phyloP scores from a whole-genome alignment of 257 asterid genomes.

The Primulina eburnea region DNA sequence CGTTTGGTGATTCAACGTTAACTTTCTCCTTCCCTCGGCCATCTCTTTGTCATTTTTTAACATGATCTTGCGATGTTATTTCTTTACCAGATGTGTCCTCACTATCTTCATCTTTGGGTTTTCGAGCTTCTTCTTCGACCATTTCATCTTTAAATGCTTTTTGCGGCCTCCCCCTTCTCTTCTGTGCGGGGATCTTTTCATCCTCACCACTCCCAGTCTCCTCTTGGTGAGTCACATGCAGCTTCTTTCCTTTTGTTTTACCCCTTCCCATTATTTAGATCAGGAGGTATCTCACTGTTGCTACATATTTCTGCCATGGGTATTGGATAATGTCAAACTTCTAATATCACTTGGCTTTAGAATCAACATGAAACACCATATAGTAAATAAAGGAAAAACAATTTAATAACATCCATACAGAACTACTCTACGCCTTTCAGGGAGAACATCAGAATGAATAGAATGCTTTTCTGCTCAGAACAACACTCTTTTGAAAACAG shows the following conservation, averaged over 20 bases:
- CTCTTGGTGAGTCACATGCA: conserved; percentile 31
- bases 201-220: conserved; percentile 48
- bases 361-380: too few relatives aligned
- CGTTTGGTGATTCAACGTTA: conserved; percentile 22
- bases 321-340: too few relatives aligned
- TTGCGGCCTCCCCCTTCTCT: conserved; percentile 55
- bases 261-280: conserved; percentile 39
- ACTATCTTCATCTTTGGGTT: conserved; percentile 35
- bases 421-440: too few relatives aligned
- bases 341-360: too few relatives aligned
- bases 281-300: conserved; percentile 20
- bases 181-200: conserved; percentile 45
- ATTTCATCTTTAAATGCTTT: conserved; percentile 43
- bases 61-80: conserved; percentile 25
- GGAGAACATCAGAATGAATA: too few relatives aligned
- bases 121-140: conserved; percentile 35
- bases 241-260: conserved; percentile 49
- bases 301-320: conserved; percentile 25
- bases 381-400: too few relatives aligned
- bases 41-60: conserved; percentile 32
- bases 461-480: too few relatives aligned
- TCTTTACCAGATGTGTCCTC: conserved; percentile 40
- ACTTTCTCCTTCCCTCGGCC: conserved; percentile 28
- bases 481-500: too few relatives aligned
- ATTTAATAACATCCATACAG: too few relatives aligned